Conservation (phyloP, 2,329 filamentous ascomycete genomes). For the Aaosphaeria pasadenensis region DNA sequence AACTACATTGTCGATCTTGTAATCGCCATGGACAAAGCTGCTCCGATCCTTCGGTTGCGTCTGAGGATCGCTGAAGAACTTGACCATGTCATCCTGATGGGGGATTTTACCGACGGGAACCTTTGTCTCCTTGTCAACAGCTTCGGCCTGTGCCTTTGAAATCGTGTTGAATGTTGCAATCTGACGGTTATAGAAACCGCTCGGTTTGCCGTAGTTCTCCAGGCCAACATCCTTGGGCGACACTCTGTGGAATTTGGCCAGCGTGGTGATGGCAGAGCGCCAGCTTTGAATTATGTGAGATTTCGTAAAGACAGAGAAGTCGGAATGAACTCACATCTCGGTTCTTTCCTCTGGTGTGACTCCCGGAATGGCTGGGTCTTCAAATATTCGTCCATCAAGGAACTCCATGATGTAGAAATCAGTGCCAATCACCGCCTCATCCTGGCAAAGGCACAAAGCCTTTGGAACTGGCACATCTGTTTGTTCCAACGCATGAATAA, state of each 20-base stretch:
- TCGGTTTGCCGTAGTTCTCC: conserved; percentile 66
- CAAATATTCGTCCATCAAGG: conserved; percentile 88
- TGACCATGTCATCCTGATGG: conserved; percentile 74
- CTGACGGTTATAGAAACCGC: conserved; percentile 83
- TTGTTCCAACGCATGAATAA: conserved; percentile 75
- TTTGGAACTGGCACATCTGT: conserved; percentile 85
- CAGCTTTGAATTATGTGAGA: conserved; percentile 52
- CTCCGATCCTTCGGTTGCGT: conserved; percentile 74
- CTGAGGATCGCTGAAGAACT: conserved; percentile 68
- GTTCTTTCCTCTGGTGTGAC: conserved; percentile 66
- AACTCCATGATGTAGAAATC: conserved; percentile 98
- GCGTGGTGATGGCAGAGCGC: conserved; percentile 76
- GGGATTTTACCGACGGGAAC: conserved; percentile 78
- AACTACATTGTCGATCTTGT: conserved; percentile 68
- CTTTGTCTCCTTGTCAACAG: conserved; percentile 73
- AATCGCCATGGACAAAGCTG: conserved; percentile 88
- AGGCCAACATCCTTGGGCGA: conserved; percentile 65
- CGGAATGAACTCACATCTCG: conserved; percentile 56
- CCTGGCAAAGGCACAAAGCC: conserved; percentile 82
- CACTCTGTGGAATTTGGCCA: conserved; percentile 82
- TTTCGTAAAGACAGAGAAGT: neutral
- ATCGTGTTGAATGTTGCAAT: conserved; percentile 79
- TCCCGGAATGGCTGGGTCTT: conserved; percentile 78
- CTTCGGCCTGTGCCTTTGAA: conserved; percentile 71
- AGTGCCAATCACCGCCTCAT: conserved; percentile 75